These are phyloP conservation scores for Alopecurus myosuroides DNA, from an alignment of 176 grass and related monocot species.

Conservation along the genomic window DNA sequence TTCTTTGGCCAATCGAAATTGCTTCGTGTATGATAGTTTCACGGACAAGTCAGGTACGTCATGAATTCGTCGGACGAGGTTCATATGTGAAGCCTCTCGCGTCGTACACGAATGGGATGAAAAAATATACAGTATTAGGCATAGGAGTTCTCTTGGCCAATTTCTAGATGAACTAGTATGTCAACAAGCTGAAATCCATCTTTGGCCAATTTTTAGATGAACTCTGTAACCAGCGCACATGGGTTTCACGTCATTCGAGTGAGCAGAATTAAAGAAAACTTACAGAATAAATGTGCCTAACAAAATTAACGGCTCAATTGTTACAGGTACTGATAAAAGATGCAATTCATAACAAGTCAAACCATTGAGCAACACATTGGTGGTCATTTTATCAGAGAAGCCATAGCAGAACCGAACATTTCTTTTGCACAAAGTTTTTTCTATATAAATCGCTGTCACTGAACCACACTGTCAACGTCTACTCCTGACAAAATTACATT, in stretches of 20 bases:
- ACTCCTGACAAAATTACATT: constrained; percentile 22
- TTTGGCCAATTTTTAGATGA: neutral
- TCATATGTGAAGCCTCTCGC: too few relatives aligned
- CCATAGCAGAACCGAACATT: neutral
- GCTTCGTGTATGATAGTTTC: too few relatives aligned
- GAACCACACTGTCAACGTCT: constrained; percentile 12
- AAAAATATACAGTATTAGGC: too few relatives aligned
- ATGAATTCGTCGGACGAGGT: too few relatives aligned
- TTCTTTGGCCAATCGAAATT: neutral
- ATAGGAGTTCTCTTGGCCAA: too few relatives aligned
- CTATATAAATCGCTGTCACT: constrained; percentile 16
- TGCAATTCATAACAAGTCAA: neutral
- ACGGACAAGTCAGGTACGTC: too few relatives aligned
- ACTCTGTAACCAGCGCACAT: neutral
- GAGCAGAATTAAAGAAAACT: neutral
- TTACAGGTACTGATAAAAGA: neutral
- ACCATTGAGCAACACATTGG: neutral
- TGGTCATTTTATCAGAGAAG: neutral
- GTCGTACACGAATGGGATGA: too few relatives aligned
- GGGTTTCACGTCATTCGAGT: neutral
- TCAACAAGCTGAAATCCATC: neutral
- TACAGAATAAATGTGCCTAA: neutral
- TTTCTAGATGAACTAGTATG: too few relatives aligned
- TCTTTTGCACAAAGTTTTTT: constrained; percentile 26
- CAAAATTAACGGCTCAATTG: neutral